These are phyloP conservation scores for Phytophthora multivora DNA, from an alignment of 352 stramenopile species.

Conservation along the genomic window DNA sequence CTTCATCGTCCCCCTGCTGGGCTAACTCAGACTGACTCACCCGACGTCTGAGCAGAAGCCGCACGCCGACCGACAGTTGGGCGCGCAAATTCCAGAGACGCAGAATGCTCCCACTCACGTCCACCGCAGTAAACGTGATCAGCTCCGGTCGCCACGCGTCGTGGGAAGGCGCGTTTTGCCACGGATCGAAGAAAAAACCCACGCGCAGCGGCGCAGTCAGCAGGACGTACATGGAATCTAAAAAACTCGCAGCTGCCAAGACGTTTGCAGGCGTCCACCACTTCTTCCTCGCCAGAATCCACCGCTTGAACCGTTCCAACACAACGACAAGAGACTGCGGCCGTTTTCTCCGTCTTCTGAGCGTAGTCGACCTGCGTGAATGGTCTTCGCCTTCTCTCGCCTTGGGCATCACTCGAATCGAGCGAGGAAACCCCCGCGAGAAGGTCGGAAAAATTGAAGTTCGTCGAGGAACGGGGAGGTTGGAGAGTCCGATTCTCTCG, in stretches of 20 bases:
- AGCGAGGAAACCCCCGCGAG: conserved; percentile 7
- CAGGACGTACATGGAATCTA: conserved; percentile 46
- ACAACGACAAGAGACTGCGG: conserved; percentile 16
- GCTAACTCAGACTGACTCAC: conserved; percentile 19
- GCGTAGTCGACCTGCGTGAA: neutral
- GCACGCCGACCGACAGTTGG: conserved; percentile 15
- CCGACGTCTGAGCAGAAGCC: conserved; percentile 7
- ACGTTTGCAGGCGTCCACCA: conserved; percentile 19
- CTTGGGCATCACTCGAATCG: conserved; percentile 18
- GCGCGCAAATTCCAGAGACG: conserved; percentile 30
- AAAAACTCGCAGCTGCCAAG: conserved; percentile 33
- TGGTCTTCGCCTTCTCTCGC: neutral
- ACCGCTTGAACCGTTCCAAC: conserved; percentile 12
- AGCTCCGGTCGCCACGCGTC: conserved; percentile 33
- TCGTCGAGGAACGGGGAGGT: conserved; percentile 17
- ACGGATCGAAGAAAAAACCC: conserved; percentile 53
- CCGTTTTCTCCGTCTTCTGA: conserved; percentile 2
- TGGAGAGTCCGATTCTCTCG: conserved; percentile 25
- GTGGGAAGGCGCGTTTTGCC: conserved; percentile 4
- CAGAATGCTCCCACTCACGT: conserved; percentile 35
- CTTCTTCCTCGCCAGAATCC: conserved; percentile 16
- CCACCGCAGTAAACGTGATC: conserved; percentile 31
- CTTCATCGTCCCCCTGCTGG: neutral
- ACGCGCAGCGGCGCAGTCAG: conserved; percentile 42
- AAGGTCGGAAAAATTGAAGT: conserved; percentile 23